Conservation (phyloP, 768 basidiomycete genomes). For the Suillus decipiens region DNA sequence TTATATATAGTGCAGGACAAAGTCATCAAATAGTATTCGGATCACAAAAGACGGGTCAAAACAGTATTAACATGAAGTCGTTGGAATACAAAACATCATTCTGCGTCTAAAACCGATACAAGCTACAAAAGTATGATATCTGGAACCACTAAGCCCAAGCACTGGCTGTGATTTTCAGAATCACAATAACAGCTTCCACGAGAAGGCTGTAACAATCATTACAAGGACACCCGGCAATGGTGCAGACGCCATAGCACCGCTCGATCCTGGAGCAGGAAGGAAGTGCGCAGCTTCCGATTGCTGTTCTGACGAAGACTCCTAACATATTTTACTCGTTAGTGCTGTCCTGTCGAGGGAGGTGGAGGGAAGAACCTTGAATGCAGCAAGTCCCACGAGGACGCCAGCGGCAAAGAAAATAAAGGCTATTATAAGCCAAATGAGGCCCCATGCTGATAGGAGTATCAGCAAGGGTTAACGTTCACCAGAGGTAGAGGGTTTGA, state of each 20-base stretch:
- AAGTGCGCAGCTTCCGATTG: constrained; percentile 52
- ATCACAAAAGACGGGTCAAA: background rate
- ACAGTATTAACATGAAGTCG: background rate
- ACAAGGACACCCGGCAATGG: constrained; percentile 26
- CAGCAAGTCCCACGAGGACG: constrained; percentile 73
- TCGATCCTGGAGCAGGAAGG: constrained; percentile 60
- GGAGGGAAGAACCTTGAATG: constrained; percentile 67
- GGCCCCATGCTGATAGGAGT: constrained; percentile 70
- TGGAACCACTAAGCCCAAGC: background rate
- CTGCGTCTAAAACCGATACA: background rate
- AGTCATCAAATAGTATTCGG: background rate
- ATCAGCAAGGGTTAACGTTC: background rate
- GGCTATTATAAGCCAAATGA: constrained; percentile 82
- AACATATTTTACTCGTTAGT: background rate
- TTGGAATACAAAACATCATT: background rate
- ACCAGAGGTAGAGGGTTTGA: constrained; percentile 22
- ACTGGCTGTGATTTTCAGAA: background rate
- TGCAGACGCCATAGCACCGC: constrained; percentile 34
- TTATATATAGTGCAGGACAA: background rate
- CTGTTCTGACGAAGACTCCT: constrained; percentile 67
- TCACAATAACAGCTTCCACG: constrained; percentile 23
- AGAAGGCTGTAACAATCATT: constrained; percentile 21
- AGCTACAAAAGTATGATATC: background rate
- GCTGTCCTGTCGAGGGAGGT: background rate
- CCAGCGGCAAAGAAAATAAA: constrained; percentile 75